These are phyloP conservation scores for Botrytis sinoallii DNA, from an alignment of 2,329 filamentous ascomycete species.

Conservation along the genomic window DNA sequence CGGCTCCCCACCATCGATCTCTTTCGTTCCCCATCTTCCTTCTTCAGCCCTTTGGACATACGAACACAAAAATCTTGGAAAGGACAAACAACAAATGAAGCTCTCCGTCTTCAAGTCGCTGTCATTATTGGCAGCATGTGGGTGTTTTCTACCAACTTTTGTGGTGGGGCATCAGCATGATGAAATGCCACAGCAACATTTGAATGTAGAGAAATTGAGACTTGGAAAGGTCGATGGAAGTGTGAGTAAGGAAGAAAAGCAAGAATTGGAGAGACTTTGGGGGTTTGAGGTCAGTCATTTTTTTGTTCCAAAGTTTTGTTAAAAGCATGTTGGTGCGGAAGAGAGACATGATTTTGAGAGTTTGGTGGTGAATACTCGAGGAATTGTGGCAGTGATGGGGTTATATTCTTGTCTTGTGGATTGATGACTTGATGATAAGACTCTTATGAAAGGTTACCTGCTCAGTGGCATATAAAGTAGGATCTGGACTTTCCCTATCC, in stretches of 20 bases:
- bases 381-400: background rate
- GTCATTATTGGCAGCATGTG: conserved; percentile 1
- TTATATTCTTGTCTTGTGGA: background rate
- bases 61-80: background rate
- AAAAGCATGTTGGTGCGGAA: no score
- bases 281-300: conserved; percentile 47
- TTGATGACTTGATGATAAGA: background rate
- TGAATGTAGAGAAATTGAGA: background rate
- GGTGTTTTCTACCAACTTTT: background rate
- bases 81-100: background rate
- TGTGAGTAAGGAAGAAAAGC: conserved; percentile 46
- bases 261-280: conserved; percentile 56
- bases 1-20: background rate
- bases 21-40: background rate
- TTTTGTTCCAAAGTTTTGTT: background rate
- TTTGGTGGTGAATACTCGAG: background rate
- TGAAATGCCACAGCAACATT: background rate
- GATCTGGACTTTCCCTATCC: background rate
- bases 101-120: background rate
- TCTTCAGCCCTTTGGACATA: background rate
- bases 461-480: background rate
- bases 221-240: conserved; percentile 5
- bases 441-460: background rate
- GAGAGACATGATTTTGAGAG: background rate
- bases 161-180: background rate